phyloP scores from a whole-genome alignment of 2,329 filamentous ascomycete species.

The Beauveria scarabaeidicola region DNA sequence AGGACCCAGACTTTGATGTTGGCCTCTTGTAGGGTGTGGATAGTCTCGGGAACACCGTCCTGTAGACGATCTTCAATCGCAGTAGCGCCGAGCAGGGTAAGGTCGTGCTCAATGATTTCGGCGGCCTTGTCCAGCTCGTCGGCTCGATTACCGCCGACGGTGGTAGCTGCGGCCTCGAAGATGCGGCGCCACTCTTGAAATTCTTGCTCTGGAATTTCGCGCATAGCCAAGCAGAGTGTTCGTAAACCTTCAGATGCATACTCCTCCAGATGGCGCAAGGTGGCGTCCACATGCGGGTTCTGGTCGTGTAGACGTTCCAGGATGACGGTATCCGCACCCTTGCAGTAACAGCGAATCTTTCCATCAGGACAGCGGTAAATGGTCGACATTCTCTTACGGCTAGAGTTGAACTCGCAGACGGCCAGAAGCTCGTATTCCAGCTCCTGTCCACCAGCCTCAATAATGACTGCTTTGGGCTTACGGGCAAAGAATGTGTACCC shows the following conservation, averaged over 20 bases:
- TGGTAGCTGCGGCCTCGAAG: constrained; percentile 81
- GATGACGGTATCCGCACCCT: constrained; percentile 96
- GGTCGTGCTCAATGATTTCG: constrained; percentile 88
- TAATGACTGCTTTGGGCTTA: constrained; percentile 81
- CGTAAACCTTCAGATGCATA: constrained; percentile 94
- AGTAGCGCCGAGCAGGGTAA: constrained; percentile 85
- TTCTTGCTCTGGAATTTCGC: constrained; percentile 83
- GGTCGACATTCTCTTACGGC: constrained; percentile 90
- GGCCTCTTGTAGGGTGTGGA: constrained; percentile 90
- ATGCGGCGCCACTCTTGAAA: constrained; percentile 81
- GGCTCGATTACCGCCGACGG: constrained; percentile 81
- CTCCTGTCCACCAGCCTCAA: constrained; percentile 63
- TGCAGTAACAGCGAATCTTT: constrained; percentile 87
- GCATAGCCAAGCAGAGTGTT: constrained; percentile 89
- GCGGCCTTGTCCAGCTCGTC: constrained; percentile 96
- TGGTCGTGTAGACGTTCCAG: constrained; percentile 77
- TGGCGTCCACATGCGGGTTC: constrained; percentile 82
- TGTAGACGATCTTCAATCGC: constrained; percentile 96
- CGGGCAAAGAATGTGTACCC: constrained; percentile 88
- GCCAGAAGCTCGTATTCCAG: constrained; percentile 84
- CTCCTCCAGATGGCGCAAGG: constrained; percentile 91
- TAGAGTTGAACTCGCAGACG: constrained; percentile 98
- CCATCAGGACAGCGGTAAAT: constrained; percentile 96
- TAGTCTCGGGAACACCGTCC: constrained; percentile 95
- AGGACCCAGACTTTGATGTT: constrained; percentile 99